Base-by-base conservation (phyloP, 441 rosid species). In the Adansonia grandidieri region DNA sequence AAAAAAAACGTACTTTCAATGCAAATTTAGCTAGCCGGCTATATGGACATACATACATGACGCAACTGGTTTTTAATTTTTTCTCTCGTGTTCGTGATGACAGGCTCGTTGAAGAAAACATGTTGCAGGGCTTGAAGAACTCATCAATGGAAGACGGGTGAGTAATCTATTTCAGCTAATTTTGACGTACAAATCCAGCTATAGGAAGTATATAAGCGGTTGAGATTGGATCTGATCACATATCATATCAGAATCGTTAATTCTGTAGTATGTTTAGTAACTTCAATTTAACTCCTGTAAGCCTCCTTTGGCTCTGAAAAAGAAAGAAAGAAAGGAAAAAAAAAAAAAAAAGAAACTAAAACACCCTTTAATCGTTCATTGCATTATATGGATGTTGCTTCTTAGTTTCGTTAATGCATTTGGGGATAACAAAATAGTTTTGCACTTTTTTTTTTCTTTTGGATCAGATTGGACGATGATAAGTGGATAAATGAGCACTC, bases 81-180 rank as follows among this genome's bases (percentile, higher is more conserved):
- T 62, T 8, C 40, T n/a, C n/a, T n/a, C 45, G 58, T 60, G 17
- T 74, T 82, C 67, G 63, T 70, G 2, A 14, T 28, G 13, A 32
- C 82, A 87, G 87, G 72, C 63, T 72, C 32, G 74, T 4, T 65
- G 75, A 85, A 62, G 64, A n/a, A 19, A 73, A 40, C 80, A 47
- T 71, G 67, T 61, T 76, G 77, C 82, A 80, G 78, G 75, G 83
- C 82, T 47, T 64, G 58, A 77, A 80, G 70, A 85, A 81, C 84
- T 77, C 89, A 37, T 80, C 93, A 57, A 81, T 77, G 83, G 82
- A 82, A 83, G 73, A 82, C 47, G 66, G 88, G 91, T 85, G 68
- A 85, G 88, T 81, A 57, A 74, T 19, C 13, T 44, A 56, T 40
- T 71, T 65, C 22, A 15, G 20, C 24, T 42, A 0, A 65, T 9